Evolutionary conservation across 2,329 filamentous ascomycete genomes (phyloP), one percentile per base, ranked within the genome.

Genomic region (Pseudonectria buxi): DNA sequence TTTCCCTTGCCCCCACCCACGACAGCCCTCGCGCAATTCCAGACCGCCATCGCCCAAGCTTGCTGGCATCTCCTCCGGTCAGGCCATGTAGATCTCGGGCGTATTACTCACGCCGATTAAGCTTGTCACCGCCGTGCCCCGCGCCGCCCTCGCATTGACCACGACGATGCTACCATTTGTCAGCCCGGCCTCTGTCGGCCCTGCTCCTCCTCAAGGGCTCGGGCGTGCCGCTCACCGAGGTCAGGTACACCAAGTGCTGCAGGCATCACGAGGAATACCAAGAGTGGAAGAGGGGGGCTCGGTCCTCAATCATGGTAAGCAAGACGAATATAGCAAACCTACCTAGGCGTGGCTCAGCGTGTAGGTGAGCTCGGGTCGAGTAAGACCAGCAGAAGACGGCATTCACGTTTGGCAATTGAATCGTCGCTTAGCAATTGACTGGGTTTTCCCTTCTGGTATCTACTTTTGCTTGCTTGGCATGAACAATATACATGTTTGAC

Each of bases 81-180:
- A 85, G 57, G 79, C 80, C 6, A 69, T 71, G 0, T 85, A 80
- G 81, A 76, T 84, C 3, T 75, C 75, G 18, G 9, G 18, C 3
- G 63, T 83, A n/a, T 80, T 76, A 54, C 64, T 81, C 4, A 64
- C 82, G 46, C 81, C 81, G 10, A 71, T 85, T 7, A 61, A 83
- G 6, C 72, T 77, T 3, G 51, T 83, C 36, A 84, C 83, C 56
- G 64, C 74, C 6, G 68, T 81, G 6, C 78, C 80, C 0, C 63
- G 71, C 2, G 62, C 68, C 2, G 65, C 68, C 1, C 59, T 82
- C 2, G 64, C 69, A 4, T 33, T 46, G 4, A 41, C 55, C 0
- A 61, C 57, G 2, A 34, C 61, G 26, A 49, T 63, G 1, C 57
- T 79, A 55, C 73, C 72, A 36, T 73, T 43, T 18, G 64, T 74